These are phyloP conservation scores for Tetrapisispora fleetii DNA, from an alignment of 805 yeast genomes.

Conservation along the genomic window DNA sequence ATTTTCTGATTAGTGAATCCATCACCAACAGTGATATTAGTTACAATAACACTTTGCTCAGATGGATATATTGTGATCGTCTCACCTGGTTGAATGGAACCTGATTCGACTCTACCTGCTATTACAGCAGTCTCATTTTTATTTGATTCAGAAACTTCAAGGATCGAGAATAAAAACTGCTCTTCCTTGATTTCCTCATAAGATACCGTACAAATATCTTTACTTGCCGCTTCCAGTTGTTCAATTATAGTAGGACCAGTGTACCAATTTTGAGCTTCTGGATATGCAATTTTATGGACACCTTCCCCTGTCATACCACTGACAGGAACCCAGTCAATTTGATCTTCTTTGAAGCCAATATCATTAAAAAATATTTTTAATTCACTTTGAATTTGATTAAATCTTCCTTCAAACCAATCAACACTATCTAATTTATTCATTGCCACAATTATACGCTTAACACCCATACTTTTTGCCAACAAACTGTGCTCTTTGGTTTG, in stretches of 20 bases:
- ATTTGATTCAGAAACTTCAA: conserved; percentile 48
- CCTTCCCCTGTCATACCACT: conserved; percentile 97
- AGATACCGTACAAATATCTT: conserved; percentile 7
- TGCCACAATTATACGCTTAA: conserved; percentile 78
- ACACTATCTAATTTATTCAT: conserved; percentile 88
- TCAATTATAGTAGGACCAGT: conserved; percentile 80
- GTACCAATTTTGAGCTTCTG: conserved; percentile 67
- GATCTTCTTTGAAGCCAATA: conserved; percentile 76
- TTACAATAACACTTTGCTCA: conserved; percentile 32
- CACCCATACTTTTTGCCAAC: conserved; percentile 94
- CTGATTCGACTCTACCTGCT: conserved; percentile 58
- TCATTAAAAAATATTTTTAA: conserved; percentile 65
- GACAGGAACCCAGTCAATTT: conserved; percentile 85
- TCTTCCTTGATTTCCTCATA: conserved; percentile 24
- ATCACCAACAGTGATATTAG: conserved; percentile 24
- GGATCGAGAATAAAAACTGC: conserved; percentile 49
- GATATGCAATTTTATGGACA: conserved; percentile 63
- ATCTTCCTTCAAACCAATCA: conserved; percentile 85
- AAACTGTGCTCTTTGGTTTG: conserved; percentile 97
- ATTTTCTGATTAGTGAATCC: conserved; percentile 13
- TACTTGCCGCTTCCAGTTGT: conserved; percentile 49
- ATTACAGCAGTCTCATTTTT: conserved; percentile 42
- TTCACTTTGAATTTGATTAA: conserved; percentile 81
- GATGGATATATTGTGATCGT: conserved; percentile 48
- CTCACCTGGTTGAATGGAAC: conserved; percentile 64